Evolutionary conservation across 2,329 filamentous ascomycete species (phyloP).

Genomic region (Epichloe brachyelytri): DNA sequence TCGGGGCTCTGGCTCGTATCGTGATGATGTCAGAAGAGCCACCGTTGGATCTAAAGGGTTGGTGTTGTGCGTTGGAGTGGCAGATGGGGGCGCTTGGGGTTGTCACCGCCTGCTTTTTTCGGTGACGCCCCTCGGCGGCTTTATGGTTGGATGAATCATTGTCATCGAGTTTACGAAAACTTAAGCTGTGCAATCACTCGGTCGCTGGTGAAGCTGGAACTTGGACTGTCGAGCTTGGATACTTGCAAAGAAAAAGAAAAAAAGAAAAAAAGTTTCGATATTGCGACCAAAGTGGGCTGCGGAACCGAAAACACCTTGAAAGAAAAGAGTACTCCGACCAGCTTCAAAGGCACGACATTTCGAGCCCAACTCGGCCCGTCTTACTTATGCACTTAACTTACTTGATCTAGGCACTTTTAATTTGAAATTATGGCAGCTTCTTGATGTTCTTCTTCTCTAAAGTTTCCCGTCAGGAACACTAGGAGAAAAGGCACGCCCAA

Average conservation of each 20-base stretch:
- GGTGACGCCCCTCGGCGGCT: background rate
- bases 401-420: no score
- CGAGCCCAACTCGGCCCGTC: background rate
- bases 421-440: no score
- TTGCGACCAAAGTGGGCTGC: no score
- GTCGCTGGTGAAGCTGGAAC: no score
- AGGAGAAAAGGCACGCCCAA: no score
- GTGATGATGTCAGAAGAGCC: background rate
- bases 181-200: no score
- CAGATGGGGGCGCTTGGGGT: background rate
- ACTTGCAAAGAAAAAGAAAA: background rate
- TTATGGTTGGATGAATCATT: background rate
- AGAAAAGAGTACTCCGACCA: background rate
- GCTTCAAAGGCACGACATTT: background rate
- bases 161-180: no score
- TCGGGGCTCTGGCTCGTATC: background rate
- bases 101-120: slow-evolving; percentile 5
- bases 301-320: no score
- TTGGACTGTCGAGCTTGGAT: no score
- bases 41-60: background rate
- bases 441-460: no score
- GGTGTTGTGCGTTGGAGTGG: background rate
- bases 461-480: no score
- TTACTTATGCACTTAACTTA: no score
- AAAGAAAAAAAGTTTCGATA: background rate